Conservation (phyloP, 768 basidiomycete species). For the Kondoa subrosea region DNA sequence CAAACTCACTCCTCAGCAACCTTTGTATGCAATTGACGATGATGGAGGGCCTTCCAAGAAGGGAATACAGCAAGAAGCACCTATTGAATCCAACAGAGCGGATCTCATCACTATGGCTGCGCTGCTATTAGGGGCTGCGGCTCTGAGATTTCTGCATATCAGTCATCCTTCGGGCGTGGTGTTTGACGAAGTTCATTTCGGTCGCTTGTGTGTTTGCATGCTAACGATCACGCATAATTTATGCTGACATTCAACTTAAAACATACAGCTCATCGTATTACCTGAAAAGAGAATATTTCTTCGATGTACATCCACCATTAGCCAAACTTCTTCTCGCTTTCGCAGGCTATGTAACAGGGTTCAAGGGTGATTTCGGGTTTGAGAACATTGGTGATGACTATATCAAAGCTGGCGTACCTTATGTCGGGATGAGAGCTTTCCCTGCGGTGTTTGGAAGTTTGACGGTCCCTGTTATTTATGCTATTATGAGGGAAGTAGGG, state of each 20-base stretch:
- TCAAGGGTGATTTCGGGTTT: conserved; percentile 84
- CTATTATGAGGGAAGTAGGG: conserved; percentile 94
- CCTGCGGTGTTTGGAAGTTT: conserved; percentile 81
- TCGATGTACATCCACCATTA: conserved; percentile 95
- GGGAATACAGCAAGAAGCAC: not conserved
- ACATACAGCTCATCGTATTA: conserved; percentile 92
- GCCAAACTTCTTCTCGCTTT: conserved; percentile 88
- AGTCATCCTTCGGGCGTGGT: conserved; percentile 29
- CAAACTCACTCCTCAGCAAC: not conserved
- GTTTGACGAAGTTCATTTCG: conserved; percentile 50
- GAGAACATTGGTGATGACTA: conserved; percentile 92
- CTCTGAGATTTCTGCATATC: conserved; percentile 28
- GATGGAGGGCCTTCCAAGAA: not conserved
- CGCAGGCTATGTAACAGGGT: conserved; percentile 91
- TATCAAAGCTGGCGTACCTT: conserved; percentile 68
- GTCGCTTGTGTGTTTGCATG: conserved; percentile 28
- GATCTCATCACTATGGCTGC: conserved; percentile 15
- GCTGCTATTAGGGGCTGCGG: conserved; percentile 16
- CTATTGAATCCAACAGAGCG: not conserved
- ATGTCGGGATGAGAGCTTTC: conserved; percentile 77
- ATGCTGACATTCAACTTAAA: conserved; percentile 46
- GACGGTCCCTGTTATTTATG: conserved; percentile 78
- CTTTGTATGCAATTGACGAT: not conserved
- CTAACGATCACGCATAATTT: not conserved
- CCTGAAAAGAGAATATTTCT: conserved; percentile 83